Base-by-base conservation (phyloP, 2,329 filamentous ascomycete species). In the Ceratocystis eucalypticola region DNA sequence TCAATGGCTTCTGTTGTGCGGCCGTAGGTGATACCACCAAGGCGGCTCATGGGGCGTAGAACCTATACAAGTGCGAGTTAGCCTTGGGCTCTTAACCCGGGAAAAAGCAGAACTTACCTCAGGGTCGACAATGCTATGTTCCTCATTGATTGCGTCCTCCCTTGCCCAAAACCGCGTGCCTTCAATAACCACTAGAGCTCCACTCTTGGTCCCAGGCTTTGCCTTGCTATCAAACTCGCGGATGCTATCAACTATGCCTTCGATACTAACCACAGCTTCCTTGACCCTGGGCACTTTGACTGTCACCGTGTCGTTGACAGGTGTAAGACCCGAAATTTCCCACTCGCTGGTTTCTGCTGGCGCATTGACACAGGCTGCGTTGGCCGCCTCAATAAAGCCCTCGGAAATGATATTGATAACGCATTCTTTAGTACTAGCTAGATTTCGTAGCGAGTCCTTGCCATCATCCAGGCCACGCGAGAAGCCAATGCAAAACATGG, bases 371-470 rank as follows among this genome's bases (percentile, higher is more conserved):
- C 82, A 82, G 2, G 87, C 84, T n/a, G 85, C 80, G 75, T 96
- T 96, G 61, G 91, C 92, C 0, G 92, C 92, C 78, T 96, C 92
- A 72, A 94, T 73, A 73, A 87, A 96, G 73, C 86, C 83, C 77
- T 96, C 91, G 7, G 83, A 85, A 72, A 96, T 89, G 72, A 96
- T 89, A 77, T 94, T 96, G 77, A 96, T 86, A 67, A 86, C 84
- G 76, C 89, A 93, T 77, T 96, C 90, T 59, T 81, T 77, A 0
- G 82, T 85, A 46, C 88, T 88, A 7, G 81, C 72, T 66, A 96
- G 77, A 74, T 96, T 95, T 71, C 79, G 80, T 65, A 96, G 78
- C 46, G 88, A 86, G 75, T 96, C 92, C 75, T 96, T 96, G 22
- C 87, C 84, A 3, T 77, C 75, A 4, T 74, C 75, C 5, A 80